These are phyloP conservation scores for Zymoseptoria tritici DNA, from an alignment of 2,329 filamentous ascomycete species.

Conservation along the genomic window DNA sequence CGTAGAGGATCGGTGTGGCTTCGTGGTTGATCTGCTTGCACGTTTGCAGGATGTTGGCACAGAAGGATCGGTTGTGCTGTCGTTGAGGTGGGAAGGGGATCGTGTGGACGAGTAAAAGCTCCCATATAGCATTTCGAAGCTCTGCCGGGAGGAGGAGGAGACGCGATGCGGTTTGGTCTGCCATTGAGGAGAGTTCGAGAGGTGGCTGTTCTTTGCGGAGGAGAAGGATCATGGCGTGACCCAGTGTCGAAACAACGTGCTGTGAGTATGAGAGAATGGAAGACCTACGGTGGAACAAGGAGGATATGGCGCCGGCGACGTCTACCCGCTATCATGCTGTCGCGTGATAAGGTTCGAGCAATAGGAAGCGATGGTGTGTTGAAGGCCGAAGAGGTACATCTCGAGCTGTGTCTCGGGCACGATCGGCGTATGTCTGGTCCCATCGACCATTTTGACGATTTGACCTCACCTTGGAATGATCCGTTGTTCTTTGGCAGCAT, in stretches of 20 bases:
- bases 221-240: slow-evolving; percentile 11
- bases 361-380: neutral
- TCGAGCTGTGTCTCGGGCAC: neutral
- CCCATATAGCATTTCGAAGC: slow-evolving; percentile 52
- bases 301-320: slow-evolving; percentile 1
- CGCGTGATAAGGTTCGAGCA: slow-evolving; percentile 5
- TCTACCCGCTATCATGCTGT: neutral
- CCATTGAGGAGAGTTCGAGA: slow-evolving; percentile 1
- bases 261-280: neutral
- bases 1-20: slow-evolving; percentile 41
- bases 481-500: neutral
- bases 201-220: slow-evolving; percentile 10
- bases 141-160: slow-evolving; percentile 49
- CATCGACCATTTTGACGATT: neutral
- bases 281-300: neutral
- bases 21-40: slow-evolving; percentile 37
- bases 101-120: slow-evolving; percentile 26
- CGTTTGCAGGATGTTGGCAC: slow-evolving; percentile 36
- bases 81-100: slow-evolving; percentile 6
- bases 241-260: neutral
- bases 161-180: slow-evolving; percentile 12
- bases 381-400: neutral
- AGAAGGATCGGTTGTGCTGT: slow-evolving; percentile 29
- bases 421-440: neutral
- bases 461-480: neutral